Base-by-base conservation (phyloP, 345 rosid genomes). In the Arabidopsis arenosa region DNA sequence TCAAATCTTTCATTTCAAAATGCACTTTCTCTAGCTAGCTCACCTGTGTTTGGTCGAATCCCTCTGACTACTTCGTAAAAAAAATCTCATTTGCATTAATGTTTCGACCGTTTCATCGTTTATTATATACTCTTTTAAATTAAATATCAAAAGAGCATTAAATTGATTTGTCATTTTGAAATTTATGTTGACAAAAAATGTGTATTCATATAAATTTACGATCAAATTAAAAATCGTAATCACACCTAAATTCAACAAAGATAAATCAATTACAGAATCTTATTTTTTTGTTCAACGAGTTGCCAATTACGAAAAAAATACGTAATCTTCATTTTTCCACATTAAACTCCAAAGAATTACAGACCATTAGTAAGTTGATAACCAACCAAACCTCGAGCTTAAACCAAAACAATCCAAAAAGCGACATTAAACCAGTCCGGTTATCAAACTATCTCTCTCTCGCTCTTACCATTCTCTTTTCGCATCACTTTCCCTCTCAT, bases 401-500 rank as follows among this genome's bases (percentile, higher is more conserved):
- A 40, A 73, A 74, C 65, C 65, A 58, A 60, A 18, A 9, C 26
- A 48, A 49, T 35, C 28, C 0, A 56, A 75, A 44, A 43, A 68
- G 2, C 4, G 33, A 51, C 7, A 62, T 33, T 43, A 37, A 54
- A 70, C 66, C 60, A 23, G 6, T 2, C 75, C 72, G 72, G 80
- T 70, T 76, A 54, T 26, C 13, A 63, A 70, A 48, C 58, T 21
- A 13, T 35, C 7, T n/a, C 23, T 43, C 6, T 53, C 21, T 14
- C 39, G 52, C 70, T 67, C 48, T 15, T 2, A n/a, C 3, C 52
- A n/a, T 26, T 65, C 62, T 47, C 78, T 32, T 73, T 74, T 76
- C 32, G 48, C 57, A 63, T 68, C 62, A 69, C 83, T 73, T 82
- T 83, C 83, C 80, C 86, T 75, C 82, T 75, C 81, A 28, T 73